These are phyloP conservation scores for Phellopilus nigrolimitatus DNA, from an alignment of 1,284 basidiomycete species.

Conservation along the genomic window DNA sequence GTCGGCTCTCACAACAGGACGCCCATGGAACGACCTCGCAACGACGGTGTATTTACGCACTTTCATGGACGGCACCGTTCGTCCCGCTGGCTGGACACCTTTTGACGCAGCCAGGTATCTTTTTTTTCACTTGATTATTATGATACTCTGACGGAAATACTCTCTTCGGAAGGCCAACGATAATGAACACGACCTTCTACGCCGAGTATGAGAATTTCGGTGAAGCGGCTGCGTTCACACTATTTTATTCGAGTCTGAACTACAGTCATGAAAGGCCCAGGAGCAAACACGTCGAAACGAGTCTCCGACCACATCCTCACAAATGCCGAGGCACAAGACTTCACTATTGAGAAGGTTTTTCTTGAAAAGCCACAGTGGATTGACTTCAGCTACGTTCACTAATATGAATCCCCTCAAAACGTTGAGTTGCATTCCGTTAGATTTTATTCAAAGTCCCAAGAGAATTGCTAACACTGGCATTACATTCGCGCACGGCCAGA, in stretches of 20 bases:
- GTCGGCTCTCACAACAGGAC: constrained; percentile 31
- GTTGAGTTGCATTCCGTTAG: too few species aligned
- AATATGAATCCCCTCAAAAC: too few species aligned
- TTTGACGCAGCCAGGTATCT: constrained; percentile 41
- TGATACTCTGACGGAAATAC: not conserved
- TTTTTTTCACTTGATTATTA: not conserved
- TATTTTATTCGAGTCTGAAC: too few species aligned
- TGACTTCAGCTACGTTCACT: constrained; percentile 41
- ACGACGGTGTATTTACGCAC: constrained; percentile 49
- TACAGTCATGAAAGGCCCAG: constrained; percentile 57
- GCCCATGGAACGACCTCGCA: constrained; percentile 61
- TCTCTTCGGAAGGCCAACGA: constrained; percentile 33
- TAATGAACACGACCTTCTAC: constrained; percentile 53
- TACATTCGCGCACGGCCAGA: not conserved
- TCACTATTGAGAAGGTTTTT: constrained; percentile 48
- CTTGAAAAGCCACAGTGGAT: constrained; percentile 48
- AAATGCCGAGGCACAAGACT: constrained; percentile 34
- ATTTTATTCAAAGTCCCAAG: too few species aligned
- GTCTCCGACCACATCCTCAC: constrained; percentile 46
- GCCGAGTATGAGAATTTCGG: constrained; percentile 56
- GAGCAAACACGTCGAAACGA: constrained; percentile 43
- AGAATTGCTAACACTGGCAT: too few species aligned
- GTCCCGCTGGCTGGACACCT: constrained; percentile 46
- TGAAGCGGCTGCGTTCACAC: constrained; percentile 25
- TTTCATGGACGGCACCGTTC: constrained; percentile 57